Percentiles rank a stretch among this genome's conserved stretches.
phyloP scores from a whole-genome alignment of 2,329 filamentous ascomycete genomes.

The Penicillium occitanis region DNA sequence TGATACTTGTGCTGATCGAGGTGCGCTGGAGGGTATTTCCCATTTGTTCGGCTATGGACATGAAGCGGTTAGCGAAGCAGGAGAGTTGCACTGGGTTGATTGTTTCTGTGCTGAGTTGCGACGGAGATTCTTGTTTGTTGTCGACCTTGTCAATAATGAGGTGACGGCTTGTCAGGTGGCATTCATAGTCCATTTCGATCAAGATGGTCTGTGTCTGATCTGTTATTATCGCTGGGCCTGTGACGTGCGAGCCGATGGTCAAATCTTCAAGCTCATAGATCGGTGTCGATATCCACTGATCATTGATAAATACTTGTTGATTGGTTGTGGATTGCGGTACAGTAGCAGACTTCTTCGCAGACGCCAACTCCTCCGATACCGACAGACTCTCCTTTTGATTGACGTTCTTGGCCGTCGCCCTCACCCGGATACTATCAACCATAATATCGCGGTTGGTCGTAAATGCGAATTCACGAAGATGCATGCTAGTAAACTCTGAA shows the following conservation, averaged over 20 bases:
- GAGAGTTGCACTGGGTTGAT: slow-evolving; percentile 75
- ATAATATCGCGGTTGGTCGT: background rate
- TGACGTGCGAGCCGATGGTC: background rate
- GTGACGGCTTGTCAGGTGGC: slow-evolving; percentile 58
- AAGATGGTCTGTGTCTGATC: background rate
- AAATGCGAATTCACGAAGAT: background rate
- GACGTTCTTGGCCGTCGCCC: background rate
- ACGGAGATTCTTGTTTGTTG: background rate
- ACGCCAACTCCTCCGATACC: background rate
- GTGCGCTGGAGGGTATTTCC: slow-evolving; percentile 75
- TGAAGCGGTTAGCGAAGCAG: slow-evolving; percentile 78
- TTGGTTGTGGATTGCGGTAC: background rate
- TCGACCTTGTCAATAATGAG: slow-evolving; percentile 70
- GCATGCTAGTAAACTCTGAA: background rate
- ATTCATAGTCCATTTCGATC: background rate
- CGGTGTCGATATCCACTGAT: background rate
- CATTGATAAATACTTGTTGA: background rate
- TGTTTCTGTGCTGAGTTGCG: slow-evolving; percentile 50
- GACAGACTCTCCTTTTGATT: background rate
- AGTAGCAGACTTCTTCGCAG: background rate
- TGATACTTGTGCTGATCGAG: slow-evolving; percentile 77
- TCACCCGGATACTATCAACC: background rate
- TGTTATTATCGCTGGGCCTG: background rate
- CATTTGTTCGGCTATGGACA: slow-evolving; percentile 85
- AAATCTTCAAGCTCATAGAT: background rate